Evolutionary conservation across 805 yeast genomes (phyloP), one percentile per base, ranked within the genome.

Genomic region (Nematodospora valgi): DNA sequence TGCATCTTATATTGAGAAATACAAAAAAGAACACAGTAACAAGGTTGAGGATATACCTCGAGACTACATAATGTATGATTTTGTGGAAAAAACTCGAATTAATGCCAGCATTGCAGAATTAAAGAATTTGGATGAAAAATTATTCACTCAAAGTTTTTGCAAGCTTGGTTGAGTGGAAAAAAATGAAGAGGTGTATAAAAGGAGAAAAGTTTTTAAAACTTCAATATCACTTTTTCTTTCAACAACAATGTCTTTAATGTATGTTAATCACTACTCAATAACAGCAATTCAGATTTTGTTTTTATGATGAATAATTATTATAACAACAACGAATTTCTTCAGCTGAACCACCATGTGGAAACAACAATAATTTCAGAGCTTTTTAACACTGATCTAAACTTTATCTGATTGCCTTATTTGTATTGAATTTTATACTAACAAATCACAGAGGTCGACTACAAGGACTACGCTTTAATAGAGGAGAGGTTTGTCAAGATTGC

Each of bases 271-370:
- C 18, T 20, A 22, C 12, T 16, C 10, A 17, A 12, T 13, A 27
- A 15, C 5, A 13, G 35, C 24, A 32, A 26, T 27, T 27, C 8
- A 27, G 23, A n/a, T 27, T 4, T 23, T 22, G 25, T 36, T 44
- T 34, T 35, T 22, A 36, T 59, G 67, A 62, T 61, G 67, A 61
- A 59, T 47, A 41, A 42, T 44, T 46, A 48, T 42, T 41, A 49
- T 43, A 46, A 54, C 52, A 43, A 56, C 59, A 55, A 62, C 66
- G 83, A 77, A 78, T 78, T 78, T 78, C 83, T 78, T 78, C 83
- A 77, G 74, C 83, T 77, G 81, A 77, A 74, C 47, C 54, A 52
- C 64, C 69, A 58, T 72, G 75, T 72, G 65, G 82, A 74, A 70
- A 72, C 56, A 52, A n/a, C n/a, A 48, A 61, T 57, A 68, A 62